phyloP scores from a whole-genome alignment of 1,284 basidiomycete species.

The Puccinia polysora region DNA sequence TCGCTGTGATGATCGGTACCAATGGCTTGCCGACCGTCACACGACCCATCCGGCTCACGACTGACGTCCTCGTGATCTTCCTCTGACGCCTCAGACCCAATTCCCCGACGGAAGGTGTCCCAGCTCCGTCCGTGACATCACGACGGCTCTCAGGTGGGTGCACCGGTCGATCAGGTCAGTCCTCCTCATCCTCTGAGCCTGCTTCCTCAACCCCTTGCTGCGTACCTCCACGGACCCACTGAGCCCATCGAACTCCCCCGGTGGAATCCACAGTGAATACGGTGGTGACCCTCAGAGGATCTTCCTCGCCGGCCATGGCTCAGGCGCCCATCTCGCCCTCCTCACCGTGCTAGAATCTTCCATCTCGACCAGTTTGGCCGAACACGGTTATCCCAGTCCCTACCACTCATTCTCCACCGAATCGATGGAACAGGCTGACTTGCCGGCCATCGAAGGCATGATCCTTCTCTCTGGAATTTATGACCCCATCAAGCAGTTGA shows the following conservation, averaged over 20 bases:
- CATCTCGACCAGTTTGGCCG: slow-evolving; percentile 47
- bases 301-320: slow-evolving; percentile 53
- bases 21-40: background rate
- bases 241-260: background rate
- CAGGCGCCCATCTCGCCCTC: slow-evolving; percentile 50
- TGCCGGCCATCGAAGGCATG: slow-evolving; percentile 46
- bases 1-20: background rate
- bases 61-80: background rate
- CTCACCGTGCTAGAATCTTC: slow-evolving; percentile 53
- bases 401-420: background rate
- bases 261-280: slow-evolving; percentile 45
- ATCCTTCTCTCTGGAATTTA: slow-evolving; percentile 46
- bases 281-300: slow-evolving; percentile 52
- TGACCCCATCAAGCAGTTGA: slow-evolving; percentile 47
- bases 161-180: slow-evolving; percentile 47
- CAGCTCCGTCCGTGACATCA: slow-evolving; percentile 51
- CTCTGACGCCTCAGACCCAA: slow-evolving; percentile 49
- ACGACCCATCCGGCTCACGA: background rate
- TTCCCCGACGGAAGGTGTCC: slow-evolving; percentile 52
- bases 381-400: background rate
- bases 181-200: no score
- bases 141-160: slow-evolving; percentile 53
- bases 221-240: no score
- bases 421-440: background rate
- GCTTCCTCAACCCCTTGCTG: no score